phyloP scores from a whole-genome alignment of 805 yeast species.

The Metschnikowia cerradonensis region DNA sequence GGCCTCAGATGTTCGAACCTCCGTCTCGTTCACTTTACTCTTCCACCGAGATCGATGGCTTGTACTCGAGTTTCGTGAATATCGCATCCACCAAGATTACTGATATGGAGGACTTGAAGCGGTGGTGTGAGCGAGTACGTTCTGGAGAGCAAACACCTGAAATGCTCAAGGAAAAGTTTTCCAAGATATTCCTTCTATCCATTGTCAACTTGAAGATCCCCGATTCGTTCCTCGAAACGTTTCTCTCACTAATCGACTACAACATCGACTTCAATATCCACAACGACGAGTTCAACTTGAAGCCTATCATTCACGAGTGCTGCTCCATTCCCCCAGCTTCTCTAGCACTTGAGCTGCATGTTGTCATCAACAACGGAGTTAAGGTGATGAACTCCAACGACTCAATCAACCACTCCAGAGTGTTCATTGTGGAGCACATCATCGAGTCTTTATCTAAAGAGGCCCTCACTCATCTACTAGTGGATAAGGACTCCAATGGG shows the following conservation, averaged over 20 bases:
- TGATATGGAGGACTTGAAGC: constrained; percentile 30
- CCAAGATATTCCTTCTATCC: constrained; percentile 70
- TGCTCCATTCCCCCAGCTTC: constrained; percentile 39
- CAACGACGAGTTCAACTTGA: constrained; percentile 59
- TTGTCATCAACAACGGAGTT: constrained; percentile 41
- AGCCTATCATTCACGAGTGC: constrained; percentile 73
- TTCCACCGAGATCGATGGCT: constrained; percentile 58
- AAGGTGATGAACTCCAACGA: constrained; percentile 37
- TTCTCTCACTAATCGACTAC: constrained; percentile 38
- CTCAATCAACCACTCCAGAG: constrained; percentile 34
- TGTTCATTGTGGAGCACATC: constrained; percentile 34
- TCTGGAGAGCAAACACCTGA: constrained; percentile 18
- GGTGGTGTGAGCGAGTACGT: constrained; percentile 38
- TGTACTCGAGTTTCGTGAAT: constrained; percentile 65
- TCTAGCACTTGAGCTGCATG: constrained; percentile 30
- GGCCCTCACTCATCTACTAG: constrained; percentile 22
- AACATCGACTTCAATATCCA: constrained; percentile 57
- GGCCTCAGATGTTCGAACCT: background rate
- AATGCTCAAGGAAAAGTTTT: constrained; percentile 34
- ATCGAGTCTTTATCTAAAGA: constrained; percentile 20
- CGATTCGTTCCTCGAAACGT: constrained; percentile 54
- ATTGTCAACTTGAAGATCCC: constrained; percentile 62
- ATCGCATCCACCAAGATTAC: constrained; percentile 44
- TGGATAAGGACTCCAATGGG: constrained; percentile 60
- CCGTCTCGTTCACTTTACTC: constrained; percentile 20